These are phyloP conservation scores for Phellinidium pouzarii DNA, from an alignment of 1,284 basidiomycete species.

Conservation along the genomic window DNA sequence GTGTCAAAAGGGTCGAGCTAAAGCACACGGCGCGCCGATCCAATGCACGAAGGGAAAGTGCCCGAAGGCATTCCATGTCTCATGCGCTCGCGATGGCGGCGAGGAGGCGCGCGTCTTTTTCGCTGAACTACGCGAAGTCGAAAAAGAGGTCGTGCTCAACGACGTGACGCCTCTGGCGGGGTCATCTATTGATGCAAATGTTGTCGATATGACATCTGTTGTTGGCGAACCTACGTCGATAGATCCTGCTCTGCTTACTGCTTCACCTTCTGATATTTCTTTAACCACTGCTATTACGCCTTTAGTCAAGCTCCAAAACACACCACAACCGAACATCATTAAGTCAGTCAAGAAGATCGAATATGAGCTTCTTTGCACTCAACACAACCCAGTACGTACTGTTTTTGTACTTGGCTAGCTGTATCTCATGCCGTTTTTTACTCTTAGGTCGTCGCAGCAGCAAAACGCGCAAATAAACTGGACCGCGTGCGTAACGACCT, in stretches of 20 bases:
- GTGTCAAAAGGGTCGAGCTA: slow-evolving; percentile 63
- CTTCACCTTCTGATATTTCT: not conserved
- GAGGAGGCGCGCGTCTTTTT: slow-evolving; percentile 49
- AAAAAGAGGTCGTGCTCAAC: slow-evolving; percentile 67
- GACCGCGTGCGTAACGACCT: slow-evolving; percentile 62
- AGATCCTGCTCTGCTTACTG: not conserved
- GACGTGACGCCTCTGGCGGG: slow-evolving; percentile 26
- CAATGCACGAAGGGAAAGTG: slow-evolving; percentile 95
- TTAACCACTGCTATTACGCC: not conserved
- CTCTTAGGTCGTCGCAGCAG: slow-evolving; percentile 57
- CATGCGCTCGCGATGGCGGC: slow-evolving; percentile 67
- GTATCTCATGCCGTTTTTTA: slow-evolving; percentile 7
- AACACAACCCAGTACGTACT: slow-evolving; percentile 74
- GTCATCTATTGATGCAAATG: not conserved
- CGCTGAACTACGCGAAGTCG: slow-evolving; percentile 56
- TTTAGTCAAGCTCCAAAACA: not conserved
- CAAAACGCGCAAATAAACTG: slow-evolving; percentile 62
- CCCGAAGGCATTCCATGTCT: slow-evolving; percentile 88
- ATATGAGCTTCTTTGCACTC: slow-evolving; percentile 68
- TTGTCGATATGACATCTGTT: not conserved
- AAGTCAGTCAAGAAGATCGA: slow-evolving; percentile 65
- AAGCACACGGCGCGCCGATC: slow-evolving; percentile 82
- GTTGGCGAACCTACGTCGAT: not conserved
- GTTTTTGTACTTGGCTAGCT: slow-evolving; percentile 4
- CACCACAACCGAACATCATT: slow-evolving; percentile 36